Base-by-base conservation (phyloP, 257 asterid species). In the Nicotiana obtusifolia region DNA sequence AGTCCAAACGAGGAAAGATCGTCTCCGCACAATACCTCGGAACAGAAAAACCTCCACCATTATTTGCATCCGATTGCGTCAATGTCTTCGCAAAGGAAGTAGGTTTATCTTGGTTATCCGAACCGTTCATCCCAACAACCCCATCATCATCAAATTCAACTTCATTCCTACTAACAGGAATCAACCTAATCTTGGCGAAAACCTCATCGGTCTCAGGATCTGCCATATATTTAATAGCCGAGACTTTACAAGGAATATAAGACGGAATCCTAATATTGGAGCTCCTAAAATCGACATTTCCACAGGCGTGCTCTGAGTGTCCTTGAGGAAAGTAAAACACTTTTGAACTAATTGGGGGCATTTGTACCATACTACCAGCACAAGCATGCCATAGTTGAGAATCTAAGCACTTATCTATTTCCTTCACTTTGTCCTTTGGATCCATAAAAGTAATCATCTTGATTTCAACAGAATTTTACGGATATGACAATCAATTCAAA, bases 361-460 rank as follows among this genome's bases (percentile, higher is more conserved):
- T 94, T 85, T 94, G 97, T 79, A 92, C 97, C 97, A 94, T 92
- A 85, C 93, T 89, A 31, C 99, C 99, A 44, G 98, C 99, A 88
- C 99, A 95, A 64, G 98, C 99, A 84, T 94, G 98, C 98, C 99
- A 95, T n/a, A 95, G 64, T 84, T 91, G 99, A 81, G 97, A 90
- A 87, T 92, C 99, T 85, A 95, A 86, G 76, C 93, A 88, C 33
- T 84, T 91, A 57, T 87, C 97, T 22, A 84, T 78, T 86, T 91
- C 97, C 81, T 87, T 86, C 84, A 66, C 78, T 35, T 83, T 86
- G 9, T 90, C 97, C 81, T 87, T 92, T 2, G 95, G 76, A 26
- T 92, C 98, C 92, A 90, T 89, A 78, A 92, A 89, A 2, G 93
- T 87, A 77, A 89, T 90, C 97, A 93, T 91, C 83, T 65, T 80